phyloP scores from a whole-genome alignment of 352 stramenopile genomes.

The Pseudoperonospora humuli region DNA sequence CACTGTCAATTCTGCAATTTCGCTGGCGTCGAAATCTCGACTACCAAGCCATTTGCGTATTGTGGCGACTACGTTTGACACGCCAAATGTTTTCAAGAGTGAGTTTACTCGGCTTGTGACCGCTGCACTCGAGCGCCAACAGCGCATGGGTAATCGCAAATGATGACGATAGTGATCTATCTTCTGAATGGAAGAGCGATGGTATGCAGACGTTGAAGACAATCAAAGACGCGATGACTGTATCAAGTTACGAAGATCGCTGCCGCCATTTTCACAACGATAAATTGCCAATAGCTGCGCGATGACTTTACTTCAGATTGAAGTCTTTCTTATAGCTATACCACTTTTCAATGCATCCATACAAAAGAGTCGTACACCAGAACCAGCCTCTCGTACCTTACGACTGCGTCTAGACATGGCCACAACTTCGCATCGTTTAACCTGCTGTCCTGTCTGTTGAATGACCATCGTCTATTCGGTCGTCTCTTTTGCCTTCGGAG shows the following conservation, averaged over 20 bases:
- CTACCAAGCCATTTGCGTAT: constrained; percentile 34
- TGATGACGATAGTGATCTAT: constrained; percentile 5
- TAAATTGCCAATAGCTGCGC: neutral
- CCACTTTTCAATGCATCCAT: constrained; percentile 5
- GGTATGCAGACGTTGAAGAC: neutral
- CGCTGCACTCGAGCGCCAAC: constrained; percentile 30
- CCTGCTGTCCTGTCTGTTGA: constrained; percentile 7
- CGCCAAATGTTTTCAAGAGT: constrained; percentile 58
- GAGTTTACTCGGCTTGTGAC: constrained; percentile 57
- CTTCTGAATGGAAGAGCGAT: too few relatives aligned
- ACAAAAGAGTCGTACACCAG: constrained; percentile 19
- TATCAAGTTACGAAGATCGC: neutral
- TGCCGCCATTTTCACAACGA: neutral
- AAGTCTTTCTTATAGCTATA: neutral
- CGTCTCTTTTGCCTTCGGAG: constrained; percentile 16
- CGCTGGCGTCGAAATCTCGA: constrained; percentile 34
- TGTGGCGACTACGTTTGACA: constrained; percentile 51
- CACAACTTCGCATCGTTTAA: neutral
- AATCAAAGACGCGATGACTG: neutral
- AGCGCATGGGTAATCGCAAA: too few relatives aligned
- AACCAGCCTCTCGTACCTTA: constrained; percentile 8
- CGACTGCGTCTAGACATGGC: constrained; percentile 14
- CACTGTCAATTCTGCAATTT: constrained; percentile 17
- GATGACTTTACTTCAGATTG: neutral
- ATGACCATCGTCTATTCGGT: neutral